These are phyloP conservation scores for Panus rudis DNA, from an alignment of 768 basidiomycete species.

Conservation along the genomic window DNA sequence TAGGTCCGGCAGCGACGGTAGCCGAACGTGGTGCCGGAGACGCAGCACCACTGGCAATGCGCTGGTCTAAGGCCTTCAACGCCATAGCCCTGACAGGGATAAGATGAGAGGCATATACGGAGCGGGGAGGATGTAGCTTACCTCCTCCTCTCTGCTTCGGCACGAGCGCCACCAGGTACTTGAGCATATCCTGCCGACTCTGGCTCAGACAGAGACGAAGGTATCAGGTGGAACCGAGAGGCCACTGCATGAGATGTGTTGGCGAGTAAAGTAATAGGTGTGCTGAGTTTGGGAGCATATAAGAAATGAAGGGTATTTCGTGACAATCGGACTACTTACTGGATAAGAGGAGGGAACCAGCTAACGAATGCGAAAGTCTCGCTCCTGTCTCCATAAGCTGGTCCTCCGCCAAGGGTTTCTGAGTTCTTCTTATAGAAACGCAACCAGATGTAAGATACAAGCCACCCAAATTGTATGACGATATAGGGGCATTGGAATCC, in stretches of 20 bases:
- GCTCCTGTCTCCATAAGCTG: constrained; percentile 86
- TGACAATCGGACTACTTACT: constrained; percentile 47
- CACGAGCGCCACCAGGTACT: constrained; percentile 82
- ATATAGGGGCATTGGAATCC: constrained; percentile 90
- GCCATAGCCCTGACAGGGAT: constrained; percentile 71
- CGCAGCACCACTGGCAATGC: constrained; percentile 57
- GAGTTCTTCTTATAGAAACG: constrained; percentile 93
- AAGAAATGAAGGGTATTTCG: background rate
- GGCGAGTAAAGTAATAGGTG: constrained; percentile 60
- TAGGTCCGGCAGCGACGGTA: constrained; percentile 1
- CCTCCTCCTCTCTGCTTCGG: constrained; percentile 95
- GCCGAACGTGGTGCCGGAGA: constrained; percentile 15
- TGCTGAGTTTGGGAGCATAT: constrained; percentile 39
- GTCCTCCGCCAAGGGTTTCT: constrained; percentile 52
- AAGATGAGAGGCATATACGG: background rate
- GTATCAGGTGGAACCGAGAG: constrained; percentile 68
- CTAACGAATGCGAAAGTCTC: constrained; percentile 93
- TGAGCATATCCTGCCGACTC: constrained; percentile 68
- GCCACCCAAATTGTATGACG: constrained; percentile 98
- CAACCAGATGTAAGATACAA: constrained; percentile 90
- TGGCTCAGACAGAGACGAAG: constrained; percentile 51
- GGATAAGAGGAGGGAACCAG: constrained; percentile 95
- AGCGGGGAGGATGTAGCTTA: constrained; percentile 31
- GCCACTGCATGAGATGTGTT: constrained; percentile 64
- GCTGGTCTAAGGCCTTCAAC: constrained; percentile 92